phyloP scores from a whole-genome alignment of 2,329 filamentous ascomycete genomes.

The Pyrenophora tritici-repentis region DNA sequence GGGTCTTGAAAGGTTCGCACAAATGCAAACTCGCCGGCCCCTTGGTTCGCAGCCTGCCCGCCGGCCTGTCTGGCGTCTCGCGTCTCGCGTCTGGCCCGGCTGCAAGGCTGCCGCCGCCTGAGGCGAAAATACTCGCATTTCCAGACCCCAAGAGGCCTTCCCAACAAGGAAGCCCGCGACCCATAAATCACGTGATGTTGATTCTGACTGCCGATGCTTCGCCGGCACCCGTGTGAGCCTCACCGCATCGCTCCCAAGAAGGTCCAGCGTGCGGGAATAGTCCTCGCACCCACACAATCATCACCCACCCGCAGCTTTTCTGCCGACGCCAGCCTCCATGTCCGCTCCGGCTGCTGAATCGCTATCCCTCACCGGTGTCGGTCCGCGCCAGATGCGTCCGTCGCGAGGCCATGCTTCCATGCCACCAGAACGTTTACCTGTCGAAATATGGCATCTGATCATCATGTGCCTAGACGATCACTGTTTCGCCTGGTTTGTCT shows the following conservation, averaged over 20 bases:
- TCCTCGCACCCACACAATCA: conserved; percentile 8
- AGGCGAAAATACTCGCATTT: conserved; percentile 2
- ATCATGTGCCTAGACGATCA: conserved; percentile 20
- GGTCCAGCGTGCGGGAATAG: conserved; percentile 16
- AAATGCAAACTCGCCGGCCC: background rate
- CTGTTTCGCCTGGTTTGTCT: conserved; percentile 28
- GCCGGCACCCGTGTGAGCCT: conserved; percentile 19
- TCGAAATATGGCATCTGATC: conserved; percentile 23
- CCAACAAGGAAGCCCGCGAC: conserved; percentile 14
- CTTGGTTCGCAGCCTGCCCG: too few relatives aligned
- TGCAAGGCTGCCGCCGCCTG: background rate
- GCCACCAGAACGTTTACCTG: conserved; percentile 17
- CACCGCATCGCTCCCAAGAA: conserved; percentile 11
- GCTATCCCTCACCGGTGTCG: conserved; percentile 15
- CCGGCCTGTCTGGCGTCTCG: background rate
- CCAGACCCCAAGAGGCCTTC: conserved; percentile 12
- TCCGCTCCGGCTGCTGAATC: conserved; percentile 10
- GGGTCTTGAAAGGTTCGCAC: background rate
- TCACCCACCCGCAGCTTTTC: conserved; percentile 3
- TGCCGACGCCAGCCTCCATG: conserved; percentile 16
- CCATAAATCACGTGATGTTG: conserved; percentile 1
- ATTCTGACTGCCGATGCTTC: conserved; percentile 25
- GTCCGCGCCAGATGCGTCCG: conserved; percentile 9
- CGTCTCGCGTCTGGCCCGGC: background rate
- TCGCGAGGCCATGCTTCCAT: conserved; percentile 9